Conservation (phyloP, 2,329 filamentous ascomycete species). For the Stagonosporopsis chrysanthemi region DNA sequence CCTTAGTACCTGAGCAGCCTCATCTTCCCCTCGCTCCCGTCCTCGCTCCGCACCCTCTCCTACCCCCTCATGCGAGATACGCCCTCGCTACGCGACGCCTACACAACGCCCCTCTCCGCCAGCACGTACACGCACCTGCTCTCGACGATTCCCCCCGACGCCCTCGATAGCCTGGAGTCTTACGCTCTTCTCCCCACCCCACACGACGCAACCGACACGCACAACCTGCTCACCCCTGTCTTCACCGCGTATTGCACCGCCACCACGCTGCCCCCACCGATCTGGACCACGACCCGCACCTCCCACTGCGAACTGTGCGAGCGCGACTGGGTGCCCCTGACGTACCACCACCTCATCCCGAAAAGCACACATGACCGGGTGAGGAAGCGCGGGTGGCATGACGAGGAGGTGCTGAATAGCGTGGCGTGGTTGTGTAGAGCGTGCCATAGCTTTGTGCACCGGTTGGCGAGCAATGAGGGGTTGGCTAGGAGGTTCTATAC, state of each 20-base stretch:
- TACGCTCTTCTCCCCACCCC: conserved; percentile 68
- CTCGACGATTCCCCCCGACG: conserved; percentile 63
- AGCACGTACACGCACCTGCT: conserved; percentile 59
- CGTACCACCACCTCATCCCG: conserved; percentile 89
- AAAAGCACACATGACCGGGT: conserved; percentile 77
- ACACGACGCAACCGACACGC: conserved; percentile 47
- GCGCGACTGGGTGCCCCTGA: conserved; percentile 75
- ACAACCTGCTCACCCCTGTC: conserved; percentile 68
- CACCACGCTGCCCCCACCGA: conserved; percentile 68
- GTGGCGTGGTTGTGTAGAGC: conserved; percentile 88
- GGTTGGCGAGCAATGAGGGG: conserved; percentile 77
- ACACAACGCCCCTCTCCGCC: conserved; percentile 64
- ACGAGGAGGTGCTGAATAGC: conserved; percentile 74
- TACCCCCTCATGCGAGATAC: conserved; percentile 64
- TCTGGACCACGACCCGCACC: conserved; percentile 65
- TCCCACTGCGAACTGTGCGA: conserved; percentile 76
- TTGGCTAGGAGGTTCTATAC: conserved; percentile 76
- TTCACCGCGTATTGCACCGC: conserved; percentile 68
- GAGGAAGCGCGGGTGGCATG: conserved; percentile 80
- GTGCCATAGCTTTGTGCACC: conserved; percentile 84
- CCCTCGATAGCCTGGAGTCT: conserved; percentile 71
- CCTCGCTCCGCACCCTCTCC: conserved; percentile 66
- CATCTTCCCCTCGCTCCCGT: conserved; percentile 71
- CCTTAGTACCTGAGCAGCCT: conserved; percentile 71
- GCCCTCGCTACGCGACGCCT: conserved; percentile 60